A percentile compares a stretch with the other conserved stretches of the same genome.
These are phyloP conservation scores for Scutellaria baicalensis DNA, from an alignment of 257 asterid genomes.

Conservation along the genomic window DNA sequence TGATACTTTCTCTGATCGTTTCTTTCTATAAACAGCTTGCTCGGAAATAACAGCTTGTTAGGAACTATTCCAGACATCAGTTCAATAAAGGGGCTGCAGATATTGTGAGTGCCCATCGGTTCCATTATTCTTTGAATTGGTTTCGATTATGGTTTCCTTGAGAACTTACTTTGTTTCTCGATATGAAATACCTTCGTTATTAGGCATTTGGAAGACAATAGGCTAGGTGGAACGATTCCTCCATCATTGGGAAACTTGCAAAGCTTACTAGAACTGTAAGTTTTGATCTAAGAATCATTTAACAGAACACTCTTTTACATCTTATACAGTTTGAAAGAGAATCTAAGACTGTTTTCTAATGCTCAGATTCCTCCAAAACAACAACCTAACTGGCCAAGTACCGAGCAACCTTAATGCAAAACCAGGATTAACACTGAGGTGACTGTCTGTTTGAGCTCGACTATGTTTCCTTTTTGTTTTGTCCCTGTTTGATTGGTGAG, in stretches of 20 bases:
- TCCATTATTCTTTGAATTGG: not conserved
- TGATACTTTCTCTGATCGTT: conserved; percentile 6
- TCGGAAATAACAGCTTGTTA: conserved; percentile 65
- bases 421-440: conserved; percentile 60
- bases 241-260: conserved; percentile 46
- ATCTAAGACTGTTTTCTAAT: not conserved
- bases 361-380: conserved; percentile 71
- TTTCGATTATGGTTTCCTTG: not conserved
- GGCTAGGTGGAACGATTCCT: conserved; percentile 59
- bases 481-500: not conserved
- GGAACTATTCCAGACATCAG: conserved; percentile 80
- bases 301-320: not conserved
- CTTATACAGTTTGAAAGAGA: no score
- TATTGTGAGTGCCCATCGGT: conserved; percentile 50
- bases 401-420: conserved; percentile 54
- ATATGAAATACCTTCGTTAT: not conserved
- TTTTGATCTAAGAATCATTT: conserved; percentile 3
- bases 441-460: not conserved
- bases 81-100: conserved; percentile 49
- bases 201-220: conserved; percentile 88
- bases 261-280: conserved; percentile 69
- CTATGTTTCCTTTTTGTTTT: not conserved
- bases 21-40: conserved; percentile 44
- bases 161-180: not conserved
- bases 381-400: conserved; percentile 79